A percentile compares a stretch with the other conserved stretches of the same genome.
Conservation (phyloP, 2,329 filamentous ascomycete species). For the Camillea tinctor region DNA sequence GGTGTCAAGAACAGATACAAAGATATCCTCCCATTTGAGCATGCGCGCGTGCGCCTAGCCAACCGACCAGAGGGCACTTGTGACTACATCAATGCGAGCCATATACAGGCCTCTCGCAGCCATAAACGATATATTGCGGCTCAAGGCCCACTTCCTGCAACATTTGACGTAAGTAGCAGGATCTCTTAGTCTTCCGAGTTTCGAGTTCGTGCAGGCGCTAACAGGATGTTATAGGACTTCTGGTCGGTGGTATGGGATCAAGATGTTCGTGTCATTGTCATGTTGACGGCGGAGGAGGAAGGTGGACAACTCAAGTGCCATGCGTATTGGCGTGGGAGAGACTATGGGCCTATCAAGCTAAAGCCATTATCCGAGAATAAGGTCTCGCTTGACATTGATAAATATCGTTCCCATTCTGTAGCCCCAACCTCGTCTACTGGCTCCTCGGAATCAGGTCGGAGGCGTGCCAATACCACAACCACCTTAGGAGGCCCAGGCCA, state of each 20-base stretch:
- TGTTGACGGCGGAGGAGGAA: slow-evolving; percentile 92
- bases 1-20: slow-evolving; percentile 96
- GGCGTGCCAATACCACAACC: slow-evolving; percentile 55
- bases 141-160: slow-evolving; percentile 88
- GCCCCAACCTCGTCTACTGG: slow-evolving; percentile 29
- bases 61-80: slow-evolving; percentile 66
- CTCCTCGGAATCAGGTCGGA: slow-evolving; percentile 42
- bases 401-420: slow-evolving; percentile 43
- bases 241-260: slow-evolving; percentile 98
- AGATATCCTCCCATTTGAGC: slow-evolving; percentile 95
- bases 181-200: background rate
- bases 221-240: slow-evolving; percentile 67
- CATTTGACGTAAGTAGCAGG: slow-evolving; percentile 71
- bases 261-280: slow-evolving; percentile 90
- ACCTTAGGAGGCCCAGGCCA: slow-evolving; percentile 37
- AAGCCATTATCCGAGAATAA: slow-evolving; percentile 79
- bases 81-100: slow-evolving; percentile 95
- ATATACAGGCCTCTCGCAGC: slow-evolving; percentile 75
- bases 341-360: slow-evolving; percentile 76
- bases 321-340: slow-evolving; percentile 80
- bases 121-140: slow-evolving; percentile 95
- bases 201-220: slow-evolving; percentile 18
- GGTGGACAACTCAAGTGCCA: slow-evolving; percentile 94
- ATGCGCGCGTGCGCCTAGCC: slow-evolving; percentile 79
- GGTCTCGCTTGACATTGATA: slow-evolving; percentile 71